Evolutionary conservation across 768 basidiomycete genomes (phyloP).

Genomic region (Kwoniella dendrophila): DNA sequence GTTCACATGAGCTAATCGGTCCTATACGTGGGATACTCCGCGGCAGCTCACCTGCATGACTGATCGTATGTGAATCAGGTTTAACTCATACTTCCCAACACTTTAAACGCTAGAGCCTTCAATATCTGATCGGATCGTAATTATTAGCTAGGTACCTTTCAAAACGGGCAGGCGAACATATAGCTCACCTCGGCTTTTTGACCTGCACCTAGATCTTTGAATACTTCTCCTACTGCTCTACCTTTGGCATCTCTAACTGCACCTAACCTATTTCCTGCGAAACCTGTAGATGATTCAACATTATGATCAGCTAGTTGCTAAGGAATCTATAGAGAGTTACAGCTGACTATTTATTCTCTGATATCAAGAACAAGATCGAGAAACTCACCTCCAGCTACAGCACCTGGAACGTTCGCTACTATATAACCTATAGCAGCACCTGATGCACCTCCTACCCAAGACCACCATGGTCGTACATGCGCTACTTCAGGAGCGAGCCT

Average conservation of each 20-base stretch:
- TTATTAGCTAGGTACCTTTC: slow-evolving; percentile 17
- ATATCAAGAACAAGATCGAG: not conserved
- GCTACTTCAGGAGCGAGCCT: slow-evolving; percentile 56
- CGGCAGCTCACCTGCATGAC: not conserved
- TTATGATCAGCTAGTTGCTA: not conserved
- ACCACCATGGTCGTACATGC: slow-evolving; percentile 54
- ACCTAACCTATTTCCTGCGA: slow-evolving; percentile 86
- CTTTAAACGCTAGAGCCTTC: slow-evolving; percentile 77
- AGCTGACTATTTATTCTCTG: too few species aligned
- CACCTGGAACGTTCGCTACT: slow-evolving; percentile 80
- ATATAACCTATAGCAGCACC: slow-evolving; percentile 66
- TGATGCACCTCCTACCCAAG: slow-evolving; percentile 50
- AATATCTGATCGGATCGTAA: slow-evolving; percentile 63
- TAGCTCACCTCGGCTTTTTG: slow-evolving; percentile 82
- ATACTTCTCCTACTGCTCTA: slow-evolving; percentile 87
- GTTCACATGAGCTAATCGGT: too few species aligned
- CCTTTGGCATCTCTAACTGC: slow-evolving; percentile 90
- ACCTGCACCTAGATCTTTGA: slow-evolving; percentile 69
- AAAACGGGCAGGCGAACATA: not conserved
- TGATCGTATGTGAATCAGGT: too few species aligned
- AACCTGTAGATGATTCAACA: slow-evolving; percentile 54
- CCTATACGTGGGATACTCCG: too few species aligned
- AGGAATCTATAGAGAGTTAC: not conserved
- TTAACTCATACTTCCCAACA: slow-evolving; percentile 65
- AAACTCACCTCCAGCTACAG: slow-evolving; percentile 69